phyloP scores from a whole-genome alignment of 768 basidiomycete species.

The Tricholoma hemisulphureum region DNA sequence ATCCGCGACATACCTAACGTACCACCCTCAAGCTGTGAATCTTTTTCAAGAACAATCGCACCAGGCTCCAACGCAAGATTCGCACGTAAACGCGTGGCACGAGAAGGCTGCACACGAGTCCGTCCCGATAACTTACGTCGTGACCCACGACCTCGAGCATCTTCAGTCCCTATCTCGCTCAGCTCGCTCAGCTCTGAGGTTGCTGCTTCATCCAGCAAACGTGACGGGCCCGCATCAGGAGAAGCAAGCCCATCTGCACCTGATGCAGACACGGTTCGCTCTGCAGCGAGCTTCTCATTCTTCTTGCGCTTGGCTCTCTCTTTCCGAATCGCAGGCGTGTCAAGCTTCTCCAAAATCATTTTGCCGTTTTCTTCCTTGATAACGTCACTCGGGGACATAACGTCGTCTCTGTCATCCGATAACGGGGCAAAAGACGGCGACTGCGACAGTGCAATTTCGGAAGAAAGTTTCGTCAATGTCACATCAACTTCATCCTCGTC shows the following conservation, averaged over 20 bases:
- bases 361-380: constrained; percentile 41
- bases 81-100: background rate
- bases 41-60: constrained; percentile 31
- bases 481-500: background rate
- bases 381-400: constrained; percentile 17
- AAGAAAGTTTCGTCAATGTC: background rate
- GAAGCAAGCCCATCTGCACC: background rate
- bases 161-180: constrained; percentile 39
- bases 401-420: background rate
- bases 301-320: constrained; percentile 49
- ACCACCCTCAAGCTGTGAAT: constrained; percentile 46
- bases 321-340: constrained; percentile 66
- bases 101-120: background rate
- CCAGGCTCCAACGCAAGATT: constrained; percentile 25
- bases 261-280: background rate
- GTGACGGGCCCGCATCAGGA: background rate
- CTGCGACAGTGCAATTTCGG: background rate
- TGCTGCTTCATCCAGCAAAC: constrained; percentile 3
- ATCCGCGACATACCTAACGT: constrained; percentile 56
- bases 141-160: background rate
- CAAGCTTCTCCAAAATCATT: constrained; percentile 68
- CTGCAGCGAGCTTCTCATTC: constrained; percentile 19
- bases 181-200: constrained; percentile 47
- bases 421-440: constrained; percentile 4
- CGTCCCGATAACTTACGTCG: background rate